Conservation (phyloP, 306 rosid species). For the Quillaja saponaria region DNA sequence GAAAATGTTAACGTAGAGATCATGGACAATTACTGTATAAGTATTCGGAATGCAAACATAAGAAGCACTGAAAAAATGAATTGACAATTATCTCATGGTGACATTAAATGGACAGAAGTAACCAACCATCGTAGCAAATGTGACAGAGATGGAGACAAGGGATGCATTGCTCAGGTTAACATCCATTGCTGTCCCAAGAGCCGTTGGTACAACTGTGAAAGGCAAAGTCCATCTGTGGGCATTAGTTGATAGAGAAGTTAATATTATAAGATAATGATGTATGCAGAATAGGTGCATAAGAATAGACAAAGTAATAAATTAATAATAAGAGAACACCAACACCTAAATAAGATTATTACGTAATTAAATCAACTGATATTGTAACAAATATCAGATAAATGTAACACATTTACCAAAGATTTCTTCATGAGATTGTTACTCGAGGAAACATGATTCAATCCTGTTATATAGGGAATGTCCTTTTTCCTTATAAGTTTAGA, state of each 20-base stretch:
- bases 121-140: conserved; percentile 99
- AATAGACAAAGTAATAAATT: conserved; percentile 26
- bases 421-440: no score
- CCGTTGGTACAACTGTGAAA: conserved; percentile 99
- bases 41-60: background rate
- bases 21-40: conserved; percentile 22
- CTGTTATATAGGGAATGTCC: no score
- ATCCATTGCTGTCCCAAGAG: conserved; percentile 96
- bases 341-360: background rate
- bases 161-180: conserved; percentile 94
- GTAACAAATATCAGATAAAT: background rate
- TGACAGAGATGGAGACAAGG: conserved; percentile 92
- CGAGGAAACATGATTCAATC: no score
- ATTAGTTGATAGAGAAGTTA: conserved; percentile 97
- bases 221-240: conserved; percentile 99
- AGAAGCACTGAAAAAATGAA: conserved; percentile 26
- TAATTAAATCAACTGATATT: conserved; percentile 2
- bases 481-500: no score
- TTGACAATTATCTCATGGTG: conserved; percentile 12
- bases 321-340: background rate
- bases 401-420: no score
- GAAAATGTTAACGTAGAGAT: conserved; percentile 20
- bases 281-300: conserved; percentile 30
- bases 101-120: conserved; percentile 28
- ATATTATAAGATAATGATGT: conserved; percentile 41